phyloP scores from a whole-genome alignment of 2,329 filamentous ascomycete genomes.

The Hypoxylon sp. region DNA sequence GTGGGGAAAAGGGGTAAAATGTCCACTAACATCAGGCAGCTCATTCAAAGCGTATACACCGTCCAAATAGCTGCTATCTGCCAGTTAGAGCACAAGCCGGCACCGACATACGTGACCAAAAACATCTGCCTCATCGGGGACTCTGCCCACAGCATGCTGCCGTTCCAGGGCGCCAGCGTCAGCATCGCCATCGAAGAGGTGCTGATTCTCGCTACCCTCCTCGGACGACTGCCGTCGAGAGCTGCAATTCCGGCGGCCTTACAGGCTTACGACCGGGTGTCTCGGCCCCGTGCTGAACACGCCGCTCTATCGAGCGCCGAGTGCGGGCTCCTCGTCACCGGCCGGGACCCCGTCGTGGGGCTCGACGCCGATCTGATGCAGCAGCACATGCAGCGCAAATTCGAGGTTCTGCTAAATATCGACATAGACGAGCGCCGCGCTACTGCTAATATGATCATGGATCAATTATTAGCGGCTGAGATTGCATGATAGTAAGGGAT shows the following conservation, averaged over 20 bases:
- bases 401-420: conserved; percentile 37
- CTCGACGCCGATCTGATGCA: conserved; percentile 36
- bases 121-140: conserved; percentile 47
- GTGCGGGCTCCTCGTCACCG: conserved; percentile 41
- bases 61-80: conserved; percentile 49
- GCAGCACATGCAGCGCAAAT: conserved; percentile 37
- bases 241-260: conserved; percentile 45
- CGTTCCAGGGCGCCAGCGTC: conserved; percentile 39
- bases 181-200: conserved; percentile 48
- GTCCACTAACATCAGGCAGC: conserved; percentile 34
- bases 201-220: conserved; percentile 45
- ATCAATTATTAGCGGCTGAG: conserved; percentile 36
- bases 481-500: conserved; percentile 4
- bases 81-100: conserved; percentile 43
- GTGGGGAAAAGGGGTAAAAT: neutral
- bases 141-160: conserved; percentile 46
- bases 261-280: conserved; percentile 48
- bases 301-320: conserved; percentile 39
- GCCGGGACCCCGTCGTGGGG: conserved; percentile 42
- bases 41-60: conserved; percentile 50
- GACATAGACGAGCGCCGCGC: conserved; percentile 38
- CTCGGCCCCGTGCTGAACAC: conserved; percentile 48
- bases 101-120: conserved; percentile 43
- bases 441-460: conserved; percentile 44
- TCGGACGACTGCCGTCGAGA: conserved; percentile 44